Base-by-base conservation (phyloP, 2,329 filamentous ascomycete species). In the Pleochaeta shiraiana region DNA sequence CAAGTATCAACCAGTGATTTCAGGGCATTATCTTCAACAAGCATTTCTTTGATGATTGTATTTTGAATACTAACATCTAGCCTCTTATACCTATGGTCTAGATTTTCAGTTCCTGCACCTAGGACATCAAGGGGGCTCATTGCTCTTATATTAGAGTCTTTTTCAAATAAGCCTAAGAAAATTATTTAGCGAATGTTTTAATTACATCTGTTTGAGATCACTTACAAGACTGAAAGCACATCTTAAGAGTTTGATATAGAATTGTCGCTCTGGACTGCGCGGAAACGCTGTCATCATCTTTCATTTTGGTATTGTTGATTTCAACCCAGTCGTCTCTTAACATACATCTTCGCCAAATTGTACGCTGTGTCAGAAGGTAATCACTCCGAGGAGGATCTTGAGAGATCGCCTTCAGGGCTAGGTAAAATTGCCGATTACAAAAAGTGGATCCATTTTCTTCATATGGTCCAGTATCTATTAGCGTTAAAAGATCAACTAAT, bases 321-420 rank as follows among this genome's bases (percentile, higher is more conserved):
- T 77, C 78, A 30, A 81, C 77, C 93, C 93, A 98, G 72, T 96
- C 83, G 73, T 96, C 91, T 62, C 85, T 83, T 68, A 92, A 80
- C 70, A 87, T 87, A 67, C 90, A 86, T 64, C 93, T 83, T 71
- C 93, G 86, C 93, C 93, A 98, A 67, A 97, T 88, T n/a, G 83
- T 74, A 66, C 77, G 78, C 63, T 82, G 75, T 39, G 80, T 72
- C 34, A 78, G 75, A 30, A 85, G 79, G 67, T 80, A 79, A 57
- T 81, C 78, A n/a, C 81, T 79, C 21, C 77, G 77, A 69, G 74
- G 78, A 69, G 78, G 79, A 68, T 76, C 82, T 71, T 76, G 79
- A 24, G 64, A 65, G 4, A 66, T 64, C 16, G 69, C 72, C 66
- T 76, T 71, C 5, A 84, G 74, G 19, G 77, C 78, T 50, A 78